A percentile compares a stretch with the other conserved stretches of the same genome.
Conservation (phyloP, 169 alveolate species). For the Plasmodium knowlesi region DNA sequence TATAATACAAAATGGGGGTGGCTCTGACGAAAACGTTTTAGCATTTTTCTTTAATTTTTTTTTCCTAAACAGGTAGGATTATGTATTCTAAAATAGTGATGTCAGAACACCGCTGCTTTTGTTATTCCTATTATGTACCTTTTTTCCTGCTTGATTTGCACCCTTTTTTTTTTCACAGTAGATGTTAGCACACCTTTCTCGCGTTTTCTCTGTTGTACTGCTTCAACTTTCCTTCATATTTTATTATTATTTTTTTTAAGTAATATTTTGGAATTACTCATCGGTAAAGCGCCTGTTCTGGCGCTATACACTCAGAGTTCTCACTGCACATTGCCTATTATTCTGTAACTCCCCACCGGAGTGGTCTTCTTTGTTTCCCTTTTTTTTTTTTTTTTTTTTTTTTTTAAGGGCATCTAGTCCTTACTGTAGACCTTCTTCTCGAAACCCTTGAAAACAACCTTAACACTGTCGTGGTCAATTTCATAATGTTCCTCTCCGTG, state of each 20-base stretch:
- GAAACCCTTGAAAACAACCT: slow-evolving; percentile 40
- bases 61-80: not conserved
- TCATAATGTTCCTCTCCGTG: slow-evolving; percentile 11
- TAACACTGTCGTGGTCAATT: slow-evolving; percentile 12
- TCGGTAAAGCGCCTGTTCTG: not conserved
- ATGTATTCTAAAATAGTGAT: not conserved
- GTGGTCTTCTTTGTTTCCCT: not conserved
- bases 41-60: not conserved
- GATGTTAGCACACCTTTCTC: not conserved
- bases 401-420: not conserved
- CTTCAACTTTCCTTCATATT: not conserved
- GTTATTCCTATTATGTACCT: not conserved
- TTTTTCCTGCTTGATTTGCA: not conserved
- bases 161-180: not conserved
- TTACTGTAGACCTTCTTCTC: not conserved
- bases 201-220: not conserved
- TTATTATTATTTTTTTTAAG: not conserved
- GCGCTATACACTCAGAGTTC: not conserved
- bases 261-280: not conserved
- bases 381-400: not conserved
- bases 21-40: not conserved
- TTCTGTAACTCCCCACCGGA: not conserved
- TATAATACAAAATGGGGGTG: not conserved
- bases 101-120: not conserved
- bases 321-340: not conserved